phyloP scores from a whole-genome alignment of 2,329 filamentous ascomycete genomes.

The Aureobasidium uvarum region DNA sequence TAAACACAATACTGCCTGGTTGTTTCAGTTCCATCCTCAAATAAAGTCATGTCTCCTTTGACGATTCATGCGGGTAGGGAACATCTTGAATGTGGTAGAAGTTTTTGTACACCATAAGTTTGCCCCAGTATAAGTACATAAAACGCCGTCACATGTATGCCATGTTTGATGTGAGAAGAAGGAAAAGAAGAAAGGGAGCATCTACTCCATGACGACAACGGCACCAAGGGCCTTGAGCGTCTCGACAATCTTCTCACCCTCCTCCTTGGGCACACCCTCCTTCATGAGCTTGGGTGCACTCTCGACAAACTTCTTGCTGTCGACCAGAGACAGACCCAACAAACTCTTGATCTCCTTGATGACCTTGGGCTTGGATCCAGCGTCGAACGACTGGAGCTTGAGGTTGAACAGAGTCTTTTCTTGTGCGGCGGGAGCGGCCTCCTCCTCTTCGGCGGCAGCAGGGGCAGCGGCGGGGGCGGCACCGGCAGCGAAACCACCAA shows the following conservation, averaged over 20 bases:
- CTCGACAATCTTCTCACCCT: conserved; percentile 97
- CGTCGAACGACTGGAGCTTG: conserved; percentile 88
- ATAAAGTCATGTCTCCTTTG: neutral
- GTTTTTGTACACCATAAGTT: conserved; percentile 27
- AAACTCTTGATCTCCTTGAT: conserved; percentile 99
- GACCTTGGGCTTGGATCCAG: conserved; percentile 90
- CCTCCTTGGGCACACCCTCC: conserved; percentile 97
- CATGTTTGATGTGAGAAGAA: neutral
- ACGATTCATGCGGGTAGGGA: too few relatives aligned
- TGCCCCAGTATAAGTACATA: conserved; percentile 28
- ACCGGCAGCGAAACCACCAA: conserved; percentile 82
- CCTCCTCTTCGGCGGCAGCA: conserved; percentile 70
- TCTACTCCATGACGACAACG: conserved; percentile 84
- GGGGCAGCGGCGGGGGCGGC: conserved; percentile 59
- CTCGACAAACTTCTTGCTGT: conserved; percentile 99
- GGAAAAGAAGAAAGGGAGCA: neutral
- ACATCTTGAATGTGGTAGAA: neutral
- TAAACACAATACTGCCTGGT: too few relatives aligned
- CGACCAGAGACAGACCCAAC: conserved; percentile 91
- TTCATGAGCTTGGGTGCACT: conserved; percentile 98
- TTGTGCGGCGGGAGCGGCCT: conserved; percentile 81
- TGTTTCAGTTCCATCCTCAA: too few relatives aligned
- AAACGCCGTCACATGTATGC: conserved; percentile 27
- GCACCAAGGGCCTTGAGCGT: conserved; percentile 91
- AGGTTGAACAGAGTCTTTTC: conserved; percentile 98